Conservation (phyloP, 768 basidiomycete genomes). For the Amanita thiersii region DNA sequence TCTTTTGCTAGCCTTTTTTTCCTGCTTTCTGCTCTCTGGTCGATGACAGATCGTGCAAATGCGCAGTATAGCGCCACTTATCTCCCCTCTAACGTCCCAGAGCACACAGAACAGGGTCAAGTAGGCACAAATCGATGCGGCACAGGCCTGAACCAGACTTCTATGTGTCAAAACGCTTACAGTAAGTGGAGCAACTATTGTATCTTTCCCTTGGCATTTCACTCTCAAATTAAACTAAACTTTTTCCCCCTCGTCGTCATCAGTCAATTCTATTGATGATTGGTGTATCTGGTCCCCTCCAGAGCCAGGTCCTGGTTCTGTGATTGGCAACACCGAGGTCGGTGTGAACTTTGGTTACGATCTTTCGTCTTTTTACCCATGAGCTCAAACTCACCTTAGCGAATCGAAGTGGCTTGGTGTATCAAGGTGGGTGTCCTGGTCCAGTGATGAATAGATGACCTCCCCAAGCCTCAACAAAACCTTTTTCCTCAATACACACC, state of each 20-base stretch:
- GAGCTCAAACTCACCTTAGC: constrained; percentile 17
- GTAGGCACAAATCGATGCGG: constrained; percentile 62
- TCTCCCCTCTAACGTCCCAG: constrained; percentile 38
- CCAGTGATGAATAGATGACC: too few relatives aligned
- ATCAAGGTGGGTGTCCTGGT: constrained; percentile 20
- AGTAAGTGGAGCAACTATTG: constrained; percentile 26
- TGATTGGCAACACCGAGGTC: constrained; percentile 58
- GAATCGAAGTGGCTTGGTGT: constrained; percentile 37
- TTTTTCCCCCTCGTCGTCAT: not conserved
- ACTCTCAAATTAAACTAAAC: constrained; percentile 3
- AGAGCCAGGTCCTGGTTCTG: constrained; percentile 37
- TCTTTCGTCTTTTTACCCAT: constrained; percentile 7
- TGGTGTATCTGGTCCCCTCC: constrained; percentile 39
- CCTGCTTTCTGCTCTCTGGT: too few relatives aligned
- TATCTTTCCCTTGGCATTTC: constrained; percentile 1
- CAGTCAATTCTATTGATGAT: constrained; percentile 53
- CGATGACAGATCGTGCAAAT: not conserved
- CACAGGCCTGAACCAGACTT: constrained; percentile 41
- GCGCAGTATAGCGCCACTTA: constrained; percentile 19
- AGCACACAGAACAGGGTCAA: constrained; percentile 49
- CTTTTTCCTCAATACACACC: too few relatives aligned
- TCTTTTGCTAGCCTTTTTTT: too few relatives aligned
- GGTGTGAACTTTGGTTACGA: too few relatives aligned
- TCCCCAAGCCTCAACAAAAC: too few relatives aligned
- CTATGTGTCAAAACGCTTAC: constrained; percentile 61